Evolutionary conservation across 2,329 filamentous ascomycete genomes (phyloP), one percentile per base, ranked within the genome.

Genomic region (Conoideocrella luteorostrata): DNA sequence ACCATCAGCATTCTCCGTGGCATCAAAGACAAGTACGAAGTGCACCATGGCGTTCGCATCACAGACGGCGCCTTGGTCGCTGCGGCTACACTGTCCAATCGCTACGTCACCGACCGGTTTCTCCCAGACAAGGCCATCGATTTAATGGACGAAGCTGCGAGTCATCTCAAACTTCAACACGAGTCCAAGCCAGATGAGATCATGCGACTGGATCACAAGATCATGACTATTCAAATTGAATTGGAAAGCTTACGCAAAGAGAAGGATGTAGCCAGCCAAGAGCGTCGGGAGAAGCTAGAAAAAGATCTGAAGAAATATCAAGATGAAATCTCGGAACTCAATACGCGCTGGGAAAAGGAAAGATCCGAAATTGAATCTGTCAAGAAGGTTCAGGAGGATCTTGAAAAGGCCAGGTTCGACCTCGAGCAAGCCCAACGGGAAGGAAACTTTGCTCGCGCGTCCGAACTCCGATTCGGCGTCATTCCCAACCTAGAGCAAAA

Each of bases 191-290:
- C 93, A 0, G 93, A 97, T 54, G 82, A 91, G 7, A 96, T 98
- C 26, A 88, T 94, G 68, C 81, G 85, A 40, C 78, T 97, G 2
- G 91, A 97, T 56, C 86, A 94, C 49, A 88, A 90, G 57, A 95
- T 97, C 47, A 94, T 96, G 80, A 97, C 91, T 0, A 88, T 97
- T 12, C 91, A 96, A 59, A 97, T 98, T 50, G 91, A 98, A 62
- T 74, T 97, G 1, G 93, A 97, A 61, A 96, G 89, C 48, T 68
- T 98, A 33, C 80, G 91, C 40, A 97, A 97, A 57, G 93, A 98
- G 63, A 95, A 83, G 10, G 93, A 98, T 53, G 75, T 95, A 39
- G 83, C 86, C 15, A 95, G 89, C 59, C 83, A 82, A 53, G 93
- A 97, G 64, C 80, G 93, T 15, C 77, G 89, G 18, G 86, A 94